Evolutionary conservation across 768 basidiomycete genomes (phyloP).

Genomic region (Suillus alpinus): DNA sequence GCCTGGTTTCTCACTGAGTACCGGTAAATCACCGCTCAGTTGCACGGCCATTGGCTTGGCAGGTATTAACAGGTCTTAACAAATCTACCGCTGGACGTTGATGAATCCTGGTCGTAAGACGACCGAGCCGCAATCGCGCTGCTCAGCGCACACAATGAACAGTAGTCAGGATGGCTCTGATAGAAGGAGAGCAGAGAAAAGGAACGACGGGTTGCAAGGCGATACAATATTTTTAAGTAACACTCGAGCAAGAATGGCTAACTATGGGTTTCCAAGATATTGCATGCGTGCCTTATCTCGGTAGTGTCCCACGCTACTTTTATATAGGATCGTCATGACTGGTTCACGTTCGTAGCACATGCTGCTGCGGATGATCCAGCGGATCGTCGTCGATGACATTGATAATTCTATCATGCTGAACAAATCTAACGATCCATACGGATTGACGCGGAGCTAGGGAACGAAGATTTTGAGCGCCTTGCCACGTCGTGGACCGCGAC

Average conservation of each 20-base stretch:
- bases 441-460: background rate
- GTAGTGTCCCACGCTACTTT: slow-evolving; percentile 13
- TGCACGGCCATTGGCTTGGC: slow-evolving; percentile 12
- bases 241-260: background rate
- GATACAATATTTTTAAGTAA: background rate
- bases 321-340: background rate
- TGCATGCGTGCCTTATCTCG: slow-evolving; percentile 9
- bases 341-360: background rate
- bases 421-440: background rate
- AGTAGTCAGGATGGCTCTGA: background rate
- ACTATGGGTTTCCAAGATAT: background rate
- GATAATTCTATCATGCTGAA: background rate
- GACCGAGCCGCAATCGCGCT: slow-evolving; percentile 12
- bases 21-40: slow-evolving; percentile 5
- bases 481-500: background rate
- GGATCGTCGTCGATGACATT: background rate
- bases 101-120: slow-evolving; percentile 9
- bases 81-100: background rate
- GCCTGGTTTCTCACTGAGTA: slow-evolving; percentile 23
- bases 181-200: background rate
- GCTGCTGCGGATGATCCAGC: too few species aligned
- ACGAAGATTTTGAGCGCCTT: background rate
- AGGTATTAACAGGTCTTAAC: slow-evolving; percentile 7
- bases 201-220: background rate
- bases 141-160: slow-evolving; percentile 1